A percentile compares a stretch with the other conserved stretches of the same genome.
These are phyloP conservation scores for Cornus florida DNA, from an alignment of 148 eudicot genomes.

Conservation along the genomic window DNA sequence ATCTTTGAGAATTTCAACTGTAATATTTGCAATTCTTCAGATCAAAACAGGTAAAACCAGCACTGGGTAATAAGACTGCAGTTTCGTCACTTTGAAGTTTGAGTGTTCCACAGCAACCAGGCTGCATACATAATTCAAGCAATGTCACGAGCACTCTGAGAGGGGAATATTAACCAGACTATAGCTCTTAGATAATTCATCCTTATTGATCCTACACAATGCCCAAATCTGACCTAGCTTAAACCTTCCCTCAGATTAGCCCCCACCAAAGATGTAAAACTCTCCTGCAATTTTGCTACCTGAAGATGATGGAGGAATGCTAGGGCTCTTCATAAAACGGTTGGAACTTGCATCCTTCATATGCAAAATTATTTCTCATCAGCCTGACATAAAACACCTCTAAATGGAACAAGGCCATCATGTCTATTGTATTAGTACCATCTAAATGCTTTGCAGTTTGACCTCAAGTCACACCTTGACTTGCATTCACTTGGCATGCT, in stretches of 20 bases:
- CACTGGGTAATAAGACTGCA: neutral
- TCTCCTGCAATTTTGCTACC: constrained; percentile 11
- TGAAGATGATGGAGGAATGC: neutral
- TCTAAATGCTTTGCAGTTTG: constrained; percentile 1
- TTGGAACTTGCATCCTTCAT: neutral
- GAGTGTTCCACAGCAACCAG: constrained; percentile 24
- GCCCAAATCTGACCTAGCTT: constrained; percentile 29
- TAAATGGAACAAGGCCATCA: neutral
- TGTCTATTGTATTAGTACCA: neutral
- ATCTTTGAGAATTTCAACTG: constrained; percentile 21
- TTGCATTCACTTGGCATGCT: neutral
- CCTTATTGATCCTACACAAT: neutral
- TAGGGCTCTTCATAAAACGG: neutral
- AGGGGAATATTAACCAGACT: constrained; percentile 18
- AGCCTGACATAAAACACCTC: neutral
- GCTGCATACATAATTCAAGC: constrained; percentile 13
- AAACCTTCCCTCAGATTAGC: constrained; percentile 15
- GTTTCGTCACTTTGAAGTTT: neutral
- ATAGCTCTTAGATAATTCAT: constrained; percentile 16
- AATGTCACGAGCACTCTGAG: constrained; percentile 9
- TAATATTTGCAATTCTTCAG: constrained; percentile 9
- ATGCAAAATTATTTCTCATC: neutral
- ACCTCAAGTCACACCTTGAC: neutral
- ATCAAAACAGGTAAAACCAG: neutral
- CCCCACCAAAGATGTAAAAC: constrained; percentile 15